phyloP scores from a whole-genome alignment of 2,329 filamentous ascomycete genomes.

The Eurotiales sp. region DNA sequence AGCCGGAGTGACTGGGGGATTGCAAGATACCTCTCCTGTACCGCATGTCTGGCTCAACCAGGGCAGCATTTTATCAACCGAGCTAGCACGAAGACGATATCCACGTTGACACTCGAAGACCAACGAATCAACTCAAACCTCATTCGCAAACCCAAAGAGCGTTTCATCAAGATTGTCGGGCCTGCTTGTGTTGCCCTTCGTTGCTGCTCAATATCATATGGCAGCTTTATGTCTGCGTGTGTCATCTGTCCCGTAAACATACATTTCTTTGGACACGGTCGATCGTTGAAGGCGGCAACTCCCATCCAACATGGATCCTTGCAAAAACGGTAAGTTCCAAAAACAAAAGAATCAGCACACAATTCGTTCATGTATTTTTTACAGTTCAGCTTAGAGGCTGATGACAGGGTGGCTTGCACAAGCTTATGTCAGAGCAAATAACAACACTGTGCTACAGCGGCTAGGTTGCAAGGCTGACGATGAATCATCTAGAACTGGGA shows the following conservation, averaged over 20 bases:
- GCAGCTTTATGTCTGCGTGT: too few species aligned
- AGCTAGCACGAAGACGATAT: not conserved
- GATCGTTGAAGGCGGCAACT: not conserved
- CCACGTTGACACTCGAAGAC: not conserved
- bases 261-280: not conserved
- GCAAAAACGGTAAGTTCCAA: not conserved
- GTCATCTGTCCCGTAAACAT: not conserved
- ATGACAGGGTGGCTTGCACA: not conserved
- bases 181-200: too few species aligned
- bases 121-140: too few species aligned
- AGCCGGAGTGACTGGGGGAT: not conserved
- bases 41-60: not conserved
- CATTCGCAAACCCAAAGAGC: too few species aligned
- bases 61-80: not conserved
- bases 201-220: too few species aligned
- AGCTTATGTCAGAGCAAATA: not conserved
- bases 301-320: not conserved
- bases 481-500: slow-evolving; percentile 2
- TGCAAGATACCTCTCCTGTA: not conserved
- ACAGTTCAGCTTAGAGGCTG: not conserved
- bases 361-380: not conserved
- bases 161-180: too few species aligned
- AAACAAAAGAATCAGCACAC: not conserved
- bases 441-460: not conserved
- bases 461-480: not conserved